A percentile compares a stretch with the other conserved stretches of the same genome.
These are phyloP conservation scores for Alternaria rosae DNA, from an alignment of 2,329 filamentous ascomycete species.

Conservation along the genomic window DNA sequence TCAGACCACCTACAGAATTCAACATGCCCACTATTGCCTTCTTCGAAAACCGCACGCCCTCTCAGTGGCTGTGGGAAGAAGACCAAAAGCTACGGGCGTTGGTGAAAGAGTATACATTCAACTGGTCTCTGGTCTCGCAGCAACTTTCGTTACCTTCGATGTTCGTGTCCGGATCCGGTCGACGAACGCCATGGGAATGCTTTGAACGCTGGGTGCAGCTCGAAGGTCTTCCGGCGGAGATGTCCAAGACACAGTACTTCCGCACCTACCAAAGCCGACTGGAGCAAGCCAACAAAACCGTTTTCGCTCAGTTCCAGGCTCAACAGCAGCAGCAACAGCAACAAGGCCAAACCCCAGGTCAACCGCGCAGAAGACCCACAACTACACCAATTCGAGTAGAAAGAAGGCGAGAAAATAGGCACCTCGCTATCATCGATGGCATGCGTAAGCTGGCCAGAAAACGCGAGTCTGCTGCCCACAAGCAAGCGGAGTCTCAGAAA, in stretches of 20 bases:
- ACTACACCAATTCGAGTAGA: conserved; percentile 83
- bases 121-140: conserved; percentile 93
- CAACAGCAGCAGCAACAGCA: conserved; percentile 63
- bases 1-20: conserved; percentile 89
- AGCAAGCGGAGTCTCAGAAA: conserved; percentile 77
- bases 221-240: conserved; percentile 88
- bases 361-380: conserved; percentile 70
- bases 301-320: conserved; percentile 64
- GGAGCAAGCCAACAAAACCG: conserved; percentile 67
- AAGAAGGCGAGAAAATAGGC: conserved; percentile 82
- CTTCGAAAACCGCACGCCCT: conserved; percentile 85
- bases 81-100: conserved; percentile 87
- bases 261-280: conserved; percentile 72
- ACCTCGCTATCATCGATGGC: conserved; percentile 87
- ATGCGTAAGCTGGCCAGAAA: conserved; percentile 97
- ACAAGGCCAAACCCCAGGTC: conserved; percentile 57
- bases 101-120: conserved; percentile 93
- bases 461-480: conserved; percentile 82
- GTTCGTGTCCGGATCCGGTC: conserved; percentile 85
- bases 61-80: conserved; percentile 89
- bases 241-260: conserved; percentile 96
- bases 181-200: conserved; percentile 96
- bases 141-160: conserved; percentile 76
- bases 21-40: conserved; percentile 90
- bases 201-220: conserved; percentile 96